Conservation (phyloP, 176 grass and related monocot genomes). For the Oryza rufipogon region DNA sequence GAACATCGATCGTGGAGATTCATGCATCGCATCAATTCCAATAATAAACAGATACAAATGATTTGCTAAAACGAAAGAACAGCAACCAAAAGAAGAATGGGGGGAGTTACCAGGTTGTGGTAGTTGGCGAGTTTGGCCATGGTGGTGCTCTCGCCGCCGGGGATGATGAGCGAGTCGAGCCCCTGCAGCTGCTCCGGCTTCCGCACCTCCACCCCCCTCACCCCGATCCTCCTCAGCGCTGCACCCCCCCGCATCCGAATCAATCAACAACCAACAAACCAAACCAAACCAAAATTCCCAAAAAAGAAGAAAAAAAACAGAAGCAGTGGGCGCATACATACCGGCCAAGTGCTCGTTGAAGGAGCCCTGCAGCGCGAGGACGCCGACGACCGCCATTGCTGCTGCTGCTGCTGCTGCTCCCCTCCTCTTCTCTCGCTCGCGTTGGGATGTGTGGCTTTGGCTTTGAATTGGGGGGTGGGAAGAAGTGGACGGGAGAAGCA, state of each 20-base stretch:
- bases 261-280: slow-evolving; percentile 12
- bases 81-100: neutral
- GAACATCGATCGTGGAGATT: neutral
- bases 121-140: slow-evolving; percentile 96
- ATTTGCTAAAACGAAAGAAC: neutral
- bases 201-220: slow-evolving; percentile 80
- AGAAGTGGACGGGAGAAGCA: slow-evolving; percentile 34
- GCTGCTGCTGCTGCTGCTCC: neutral
- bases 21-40: neutral
- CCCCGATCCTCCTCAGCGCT: slow-evolving; percentile 94
- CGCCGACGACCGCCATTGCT: slow-evolving; percentile 74
- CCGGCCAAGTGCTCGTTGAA: slow-evolving; percentile 97
- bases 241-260: neutral
- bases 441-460: neutral
- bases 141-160: slow-evolving; percentile 99
- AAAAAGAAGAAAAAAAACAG: neutral
- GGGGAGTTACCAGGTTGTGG: slow-evolving; percentile 72
- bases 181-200: slow-evolving; percentile 75
- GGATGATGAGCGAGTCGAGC: slow-evolving; percentile 90
- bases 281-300: neutral
- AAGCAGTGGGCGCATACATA: neutral
- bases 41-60: neutral
- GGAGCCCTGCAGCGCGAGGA: slow-evolving; percentile 96
- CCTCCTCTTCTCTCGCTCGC: neutral
- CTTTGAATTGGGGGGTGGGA: neutral